Base-by-base conservation (phyloP, 2,329 filamentous ascomycete species). In the Cladophialophora chaetospira region DNA sequence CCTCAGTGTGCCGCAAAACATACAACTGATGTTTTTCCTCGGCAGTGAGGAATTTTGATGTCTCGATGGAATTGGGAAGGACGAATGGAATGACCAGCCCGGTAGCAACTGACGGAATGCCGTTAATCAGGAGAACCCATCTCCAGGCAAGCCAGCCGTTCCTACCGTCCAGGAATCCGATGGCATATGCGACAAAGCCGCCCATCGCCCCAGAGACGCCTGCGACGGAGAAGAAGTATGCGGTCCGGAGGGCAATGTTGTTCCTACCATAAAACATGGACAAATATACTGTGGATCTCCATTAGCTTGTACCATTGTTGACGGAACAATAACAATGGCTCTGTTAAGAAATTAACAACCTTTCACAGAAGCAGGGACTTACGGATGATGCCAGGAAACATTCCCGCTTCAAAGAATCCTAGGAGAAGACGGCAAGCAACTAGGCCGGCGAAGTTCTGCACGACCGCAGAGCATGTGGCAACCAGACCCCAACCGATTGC, bases 111-210 rank as follows among this genome's bases (percentile, higher is more conserved):
- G 77, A 79, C 2, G 75, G 65, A 1, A 79, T 65, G 2, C 78
- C 78, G 61, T 81, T 78, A 10, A 63, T 75, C 72, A 77, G 84
- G 88, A 40, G 80, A 75, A 15, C 80, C 78, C 77, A 79, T 40
- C 77, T 69, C 78, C 78, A 80, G 33, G 75, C 77, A 10, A 68
- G 69, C 44, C 73, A 72, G 3, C 75, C 74, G 5, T 71, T 73
- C 6, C 77, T 68, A 1, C 79, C 78, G 48, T 79, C 75, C 76
- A 82, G 79, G 67, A 76, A 74, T 66, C 73, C 73, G 29, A 82
- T 80, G 2, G 66, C 78, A 61, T 72, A 80, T 1, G 80, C 80
- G 0, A 82, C 67, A 17, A 82, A 66, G 0, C 80, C 80, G 1
- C 74, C 75, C 49, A 81, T 79, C 0, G 77, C 77, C 11, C 80